Evolutionary conservation across 1,139 yeast species (phyloP).

Genomic region (Geotrichum citri-aurantii): DNA sequence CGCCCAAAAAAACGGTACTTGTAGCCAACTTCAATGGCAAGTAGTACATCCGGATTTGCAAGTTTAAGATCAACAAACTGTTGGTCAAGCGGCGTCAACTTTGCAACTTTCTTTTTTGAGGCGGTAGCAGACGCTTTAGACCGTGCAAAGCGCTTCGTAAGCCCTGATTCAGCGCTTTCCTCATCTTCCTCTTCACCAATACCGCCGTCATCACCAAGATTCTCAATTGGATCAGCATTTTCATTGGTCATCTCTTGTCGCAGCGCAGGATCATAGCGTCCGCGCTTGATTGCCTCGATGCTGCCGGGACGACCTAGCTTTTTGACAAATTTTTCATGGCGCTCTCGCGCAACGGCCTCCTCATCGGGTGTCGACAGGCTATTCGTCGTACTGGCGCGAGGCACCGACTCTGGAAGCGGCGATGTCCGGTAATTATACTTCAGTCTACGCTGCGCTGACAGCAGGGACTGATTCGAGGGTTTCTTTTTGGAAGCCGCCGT

Average conservation of each 20-base stretch:
- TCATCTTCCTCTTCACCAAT: slow-evolving; percentile 7
- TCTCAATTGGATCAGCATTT: not conserved
- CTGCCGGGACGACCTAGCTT: slow-evolving; percentile 24
- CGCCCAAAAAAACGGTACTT: slow-evolving; percentile 80
- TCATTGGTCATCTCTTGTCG: not conserved
- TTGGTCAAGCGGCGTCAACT: slow-evolving; percentile 70
- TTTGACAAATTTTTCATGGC: slow-evolving; percentile 19
- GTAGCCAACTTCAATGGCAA: slow-evolving; percentile 86
- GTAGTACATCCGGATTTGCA: slow-evolving; percentile 55
- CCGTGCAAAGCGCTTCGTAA: not conserved
- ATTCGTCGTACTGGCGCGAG: not conserved
- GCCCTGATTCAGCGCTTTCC: not conserved
- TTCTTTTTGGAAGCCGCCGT: not conserved
- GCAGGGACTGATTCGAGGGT: slow-evolving; percentile 1
- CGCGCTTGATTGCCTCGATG: slow-evolving; percentile 20
- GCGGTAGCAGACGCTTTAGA: not conserved
- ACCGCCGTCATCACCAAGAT: slow-evolving; percentile 3
- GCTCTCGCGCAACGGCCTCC: not conserved
- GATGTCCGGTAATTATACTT: slow-evolving; percentile 10
- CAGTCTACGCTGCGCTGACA: slow-evolving; percentile 13
- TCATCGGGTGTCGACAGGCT: not conserved
- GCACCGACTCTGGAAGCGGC: not conserved
- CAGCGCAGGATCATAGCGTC: slow-evolving; percentile 7
- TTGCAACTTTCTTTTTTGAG: slow-evolving; percentile 18
- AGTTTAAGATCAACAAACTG: slow-evolving; percentile 65